Conservation (phyloP, 805 yeast genomes). For the Torulaspora gathmanii region DNA sequence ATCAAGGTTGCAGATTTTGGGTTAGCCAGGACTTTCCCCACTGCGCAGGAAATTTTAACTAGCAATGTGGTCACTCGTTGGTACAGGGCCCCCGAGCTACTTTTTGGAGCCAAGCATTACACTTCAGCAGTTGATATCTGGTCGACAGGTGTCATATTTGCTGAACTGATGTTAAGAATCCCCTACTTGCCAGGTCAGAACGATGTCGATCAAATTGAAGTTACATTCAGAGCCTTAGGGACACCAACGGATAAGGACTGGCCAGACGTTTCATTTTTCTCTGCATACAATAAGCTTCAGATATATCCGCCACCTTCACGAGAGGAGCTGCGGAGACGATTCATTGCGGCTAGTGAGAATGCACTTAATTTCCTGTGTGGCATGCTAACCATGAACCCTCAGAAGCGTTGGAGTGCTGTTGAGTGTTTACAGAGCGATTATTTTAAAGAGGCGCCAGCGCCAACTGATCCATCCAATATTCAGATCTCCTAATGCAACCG, state of each 20-base stretch:
- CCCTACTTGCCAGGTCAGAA: constrained; percentile 93
- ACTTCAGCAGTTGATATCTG: constrained; percentile 88
- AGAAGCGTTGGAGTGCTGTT: constrained; percentile 60
- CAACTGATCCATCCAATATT: constrained; percentile 54
- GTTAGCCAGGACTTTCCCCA: constrained; percentile 77
- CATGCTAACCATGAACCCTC: constrained; percentile 74
- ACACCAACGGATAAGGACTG: constrained; percentile 90
- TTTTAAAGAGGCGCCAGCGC: constrained; percentile 68
- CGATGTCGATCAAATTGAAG: constrained; percentile 83
- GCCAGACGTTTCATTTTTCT: constrained; percentile 83
- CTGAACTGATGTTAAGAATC: constrained; percentile 89
- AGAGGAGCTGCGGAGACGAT: constrained; percentile 72
- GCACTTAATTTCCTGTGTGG: constrained; percentile 73
- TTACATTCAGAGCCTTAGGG: constrained; percentile 93
- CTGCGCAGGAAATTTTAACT: constrained; percentile 71
- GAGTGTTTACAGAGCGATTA: constrained; percentile 61
- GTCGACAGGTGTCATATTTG: constrained; percentile 96
- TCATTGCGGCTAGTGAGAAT: constrained; percentile 83
- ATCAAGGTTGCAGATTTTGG: constrained; percentile 97
- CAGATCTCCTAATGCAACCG: constrained; percentile 7
- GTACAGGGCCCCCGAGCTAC: constrained; percentile 94
- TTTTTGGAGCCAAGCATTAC: constrained; percentile 85
- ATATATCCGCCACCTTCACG: constrained; percentile 81
- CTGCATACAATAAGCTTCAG: constrained; percentile 66
- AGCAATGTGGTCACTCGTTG: constrained; percentile 96